phyloP scores from a whole-genome alignment of 768 basidiomycete genomes.

The Polyporus arcularius region DNA sequence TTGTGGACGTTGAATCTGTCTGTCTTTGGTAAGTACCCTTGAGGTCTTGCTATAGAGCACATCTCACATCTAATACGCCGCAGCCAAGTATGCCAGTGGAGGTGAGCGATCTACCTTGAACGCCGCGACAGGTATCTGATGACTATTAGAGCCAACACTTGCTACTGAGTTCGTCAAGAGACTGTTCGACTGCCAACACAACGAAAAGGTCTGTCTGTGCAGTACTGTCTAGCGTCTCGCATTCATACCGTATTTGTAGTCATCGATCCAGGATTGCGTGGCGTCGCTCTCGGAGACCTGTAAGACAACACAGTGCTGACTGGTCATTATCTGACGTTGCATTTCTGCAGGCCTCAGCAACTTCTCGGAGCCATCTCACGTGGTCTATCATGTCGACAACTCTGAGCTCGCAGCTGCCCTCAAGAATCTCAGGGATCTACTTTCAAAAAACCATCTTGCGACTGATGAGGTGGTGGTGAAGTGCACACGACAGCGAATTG shows the following conservation, averaged over 20 bases:
- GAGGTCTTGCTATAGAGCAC: slow-evolving; percentile 2
- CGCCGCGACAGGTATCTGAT: background rate
- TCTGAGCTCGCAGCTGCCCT: slow-evolving; percentile 42
- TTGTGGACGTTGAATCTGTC: slow-evolving; percentile 74
- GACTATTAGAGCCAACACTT: slow-evolving; percentile 58
- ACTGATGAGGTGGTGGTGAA: slow-evolving; percentile 42
- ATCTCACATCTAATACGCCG: background rate
- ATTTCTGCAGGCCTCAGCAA: slow-evolving; percentile 50
- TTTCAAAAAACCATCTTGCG: slow-evolving; percentile 19
- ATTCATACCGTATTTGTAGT: slow-evolving; percentile 36
- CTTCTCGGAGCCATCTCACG: slow-evolving; percentile 62
- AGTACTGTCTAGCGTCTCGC: background rate
- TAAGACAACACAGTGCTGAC: slow-evolving; percentile 26
- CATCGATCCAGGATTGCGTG: slow-evolving; percentile 76
- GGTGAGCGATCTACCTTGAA: slow-evolving; percentile 29
- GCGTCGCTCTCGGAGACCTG: slow-evolving; percentile 64
- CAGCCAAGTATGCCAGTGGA: slow-evolving; percentile 44
- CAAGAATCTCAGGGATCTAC: slow-evolving; percentile 40
- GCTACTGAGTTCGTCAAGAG: slow-evolving; percentile 57
- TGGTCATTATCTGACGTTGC: background rate
- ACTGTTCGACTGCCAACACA: slow-evolving; percentile 74
- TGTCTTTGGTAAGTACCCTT: slow-evolving; percentile 49
- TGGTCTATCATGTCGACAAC: slow-evolving; percentile 55
- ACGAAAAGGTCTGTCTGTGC: slow-evolving; percentile 65
- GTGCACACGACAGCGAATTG: slow-evolving; percentile 46